These are phyloP conservation scores for Poronia punctata DNA, from an alignment of 495 filamentous ascomycete species.

Conservation along the genomic window DNA sequence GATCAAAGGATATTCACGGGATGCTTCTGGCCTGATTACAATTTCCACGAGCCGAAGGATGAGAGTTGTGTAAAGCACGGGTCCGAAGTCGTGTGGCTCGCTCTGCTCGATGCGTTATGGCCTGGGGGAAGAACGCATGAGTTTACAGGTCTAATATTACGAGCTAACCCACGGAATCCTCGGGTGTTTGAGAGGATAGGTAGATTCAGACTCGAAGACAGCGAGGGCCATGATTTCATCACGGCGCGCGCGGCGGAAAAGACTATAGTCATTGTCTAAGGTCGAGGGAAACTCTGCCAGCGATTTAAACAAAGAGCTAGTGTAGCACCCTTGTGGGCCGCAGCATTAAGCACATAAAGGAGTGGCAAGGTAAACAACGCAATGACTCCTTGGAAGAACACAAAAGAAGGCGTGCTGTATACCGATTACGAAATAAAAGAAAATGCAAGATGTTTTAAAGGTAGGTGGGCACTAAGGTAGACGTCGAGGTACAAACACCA, in stretches of 20 bases:
- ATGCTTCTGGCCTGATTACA: constrained; percentile 2
- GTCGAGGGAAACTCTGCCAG: too few species aligned
- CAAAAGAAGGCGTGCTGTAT: too few species aligned
- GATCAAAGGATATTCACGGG: not conserved
- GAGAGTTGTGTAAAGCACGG: not conserved
- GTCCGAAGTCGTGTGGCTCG: not conserved
- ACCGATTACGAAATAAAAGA: too few species aligned
- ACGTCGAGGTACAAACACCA: too few species aligned
- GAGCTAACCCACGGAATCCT: not conserved
- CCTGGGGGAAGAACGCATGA: not conserved
- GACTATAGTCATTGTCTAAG: too few species aligned
- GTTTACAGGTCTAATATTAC: not conserved
- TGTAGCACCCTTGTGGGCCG: too few species aligned
- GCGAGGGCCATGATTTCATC: not conserved
- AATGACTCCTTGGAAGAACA: too few species aligned
- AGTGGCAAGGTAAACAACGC: too few species aligned
- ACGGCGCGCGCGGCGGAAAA: not conserved
- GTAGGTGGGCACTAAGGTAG: too few species aligned
- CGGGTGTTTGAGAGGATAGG: not conserved
- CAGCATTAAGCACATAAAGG: too few species aligned
- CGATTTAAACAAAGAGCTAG: too few species aligned
- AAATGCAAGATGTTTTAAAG: too few species aligned
- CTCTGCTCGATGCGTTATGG: not conserved
- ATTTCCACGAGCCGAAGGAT: not conserved
- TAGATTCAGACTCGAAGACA: not conserved